Base-by-base conservation (phyloP, 202 grass and related monocot species). In the Hordeum pubiflorum region DNA sequence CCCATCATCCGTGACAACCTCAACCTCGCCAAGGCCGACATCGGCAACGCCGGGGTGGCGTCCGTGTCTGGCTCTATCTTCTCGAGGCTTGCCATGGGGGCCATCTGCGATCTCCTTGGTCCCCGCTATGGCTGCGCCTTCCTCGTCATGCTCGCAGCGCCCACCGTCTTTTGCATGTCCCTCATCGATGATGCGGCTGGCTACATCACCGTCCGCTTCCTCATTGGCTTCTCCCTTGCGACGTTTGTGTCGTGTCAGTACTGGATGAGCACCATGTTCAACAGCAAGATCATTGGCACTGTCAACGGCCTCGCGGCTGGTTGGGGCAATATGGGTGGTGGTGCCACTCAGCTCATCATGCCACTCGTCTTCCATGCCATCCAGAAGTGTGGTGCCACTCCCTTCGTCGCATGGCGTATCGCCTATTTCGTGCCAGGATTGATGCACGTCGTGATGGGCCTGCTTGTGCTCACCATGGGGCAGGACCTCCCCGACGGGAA, bases 221-320 rank as follows among this genome's bases (percentile, higher is more conserved):
- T 97, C 2, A 97, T 97, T n/a, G 91, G 94, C 6, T 91, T 97
- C 77, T 93, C 94, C 0, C 87, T 97, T 0, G 94, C 94, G 0
- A 97, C 94, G 0, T 97, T 97, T 70, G 91, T 93, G 8, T 88
- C 94, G 3, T 97, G 94, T 58, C 94, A 97, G 64, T 97, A 97
- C 33, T 97, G 94, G 94, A 97, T 89, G 89, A 93, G 91, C 82
- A 97, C 94, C 36, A 97, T 93, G 94, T 97, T 97, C 85, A 97
- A 91, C 36, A 84, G 87, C 72, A 88, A 90, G 91, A 97, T 97
- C 74, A 89, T 97, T 29, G 94, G 91, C 7, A 33, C 82, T 0
- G 91, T 88, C 2, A 93, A 97, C 23, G 94, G 87, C 13, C 77
- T 92, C 0, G 94, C 94, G 0, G 87, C 94, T 0, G 91, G 94